Percentiles rank a stretch among this genome's conserved stretches.
Evolutionary conservation across 768 basidiomycete genomes (phyloP).

Genomic region (Tricholoma furcatifolium): DNA sequence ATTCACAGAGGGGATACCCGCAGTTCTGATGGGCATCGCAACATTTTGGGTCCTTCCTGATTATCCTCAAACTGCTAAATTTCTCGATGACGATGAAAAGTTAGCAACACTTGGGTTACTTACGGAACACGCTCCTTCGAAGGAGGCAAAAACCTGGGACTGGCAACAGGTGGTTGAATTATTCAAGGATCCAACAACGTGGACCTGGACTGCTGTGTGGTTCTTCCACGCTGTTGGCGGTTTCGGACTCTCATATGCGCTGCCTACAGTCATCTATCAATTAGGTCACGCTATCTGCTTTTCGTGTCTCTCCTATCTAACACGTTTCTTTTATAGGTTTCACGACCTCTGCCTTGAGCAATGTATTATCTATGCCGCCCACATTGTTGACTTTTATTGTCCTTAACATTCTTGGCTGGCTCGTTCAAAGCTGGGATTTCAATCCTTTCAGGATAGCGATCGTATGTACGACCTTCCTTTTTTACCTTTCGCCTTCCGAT

Average conservation of each 20-base stretch:
- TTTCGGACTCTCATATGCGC: slow-evolving; percentile 11
- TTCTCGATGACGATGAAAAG: slow-evolving; percentile 10
- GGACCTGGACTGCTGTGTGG: slow-evolving; percentile 8
- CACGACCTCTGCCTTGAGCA: slow-evolving; percentile 12
- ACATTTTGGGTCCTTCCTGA: slow-evolving; percentile 13
- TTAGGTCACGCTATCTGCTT: not conserved
- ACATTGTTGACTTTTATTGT: slow-evolving; percentile 9
- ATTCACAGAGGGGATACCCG: slow-evolving; percentile 10
- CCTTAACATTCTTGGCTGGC: slow-evolving; percentile 13
- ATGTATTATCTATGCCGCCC: slow-evolving; percentile 15
- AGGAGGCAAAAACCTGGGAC: slow-evolving; percentile 12
- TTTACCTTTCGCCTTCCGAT: not conserved
- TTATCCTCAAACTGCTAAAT: slow-evolving; percentile 14
- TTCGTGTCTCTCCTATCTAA: not conserved
- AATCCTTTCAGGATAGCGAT: slow-evolving; percentile 15
- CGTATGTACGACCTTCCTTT: not conserved
- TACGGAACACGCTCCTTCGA: slow-evolving; percentile 8
- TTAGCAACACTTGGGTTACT: slow-evolving; percentile 2
- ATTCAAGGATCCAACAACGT: slow-evolving; percentile 11
- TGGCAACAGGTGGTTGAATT: slow-evolving; percentile 6
- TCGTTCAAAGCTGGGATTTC: slow-evolving; percentile 8
- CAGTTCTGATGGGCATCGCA: slow-evolving; percentile 10
- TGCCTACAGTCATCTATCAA: slow-evolving; percentile 14
- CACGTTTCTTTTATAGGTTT: slow-evolving; percentile 4
- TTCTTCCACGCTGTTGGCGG: slow-evolving; percentile 16